A percentile compares a stretch with the other conserved stretches of the same genome.
Conservation (phyloP, 177 flowering plant genomes). For the Vitis hybrid region DNA sequence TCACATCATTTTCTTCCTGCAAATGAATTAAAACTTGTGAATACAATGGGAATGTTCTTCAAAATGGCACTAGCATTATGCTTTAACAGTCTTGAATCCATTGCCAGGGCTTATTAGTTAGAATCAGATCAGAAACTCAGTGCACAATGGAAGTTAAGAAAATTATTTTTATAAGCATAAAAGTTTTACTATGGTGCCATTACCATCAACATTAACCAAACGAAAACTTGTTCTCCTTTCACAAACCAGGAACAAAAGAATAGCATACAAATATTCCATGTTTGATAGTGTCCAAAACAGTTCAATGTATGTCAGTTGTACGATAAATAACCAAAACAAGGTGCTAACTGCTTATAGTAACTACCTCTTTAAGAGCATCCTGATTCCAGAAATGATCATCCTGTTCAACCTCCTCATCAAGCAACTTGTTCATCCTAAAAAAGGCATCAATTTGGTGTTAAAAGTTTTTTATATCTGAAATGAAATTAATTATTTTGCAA, state of each 20-base stretch:
- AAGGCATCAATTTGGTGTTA: not conserved
- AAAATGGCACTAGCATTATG: not conserved
- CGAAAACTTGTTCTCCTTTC: no score
- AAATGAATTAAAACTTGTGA: not conserved
- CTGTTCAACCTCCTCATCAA: constrained; percentile 81
- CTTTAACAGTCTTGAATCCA: not conserved
- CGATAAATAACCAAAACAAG: not conserved
- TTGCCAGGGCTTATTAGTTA: not conserved
- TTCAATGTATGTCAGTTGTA: not conserved
- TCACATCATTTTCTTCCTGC: constrained; percentile 79
- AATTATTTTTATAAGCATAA: no score
- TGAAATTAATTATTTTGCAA: not conserved
- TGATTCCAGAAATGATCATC: constrained; percentile 95
- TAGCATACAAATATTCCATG: no score
- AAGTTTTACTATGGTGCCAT: no score
- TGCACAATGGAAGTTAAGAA: no score
- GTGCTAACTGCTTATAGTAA: not conserved
- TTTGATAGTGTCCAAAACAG: no score
- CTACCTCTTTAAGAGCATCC: constrained; percentile 88
- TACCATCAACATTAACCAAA: no score
- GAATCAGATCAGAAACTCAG: not conserved
- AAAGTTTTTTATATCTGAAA: not conserved
- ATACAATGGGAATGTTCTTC: not conserved
- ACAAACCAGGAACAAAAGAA: no score
- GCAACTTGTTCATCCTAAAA: constrained; percentile 74